These are phyloP conservation scores for Houttuynia cordata DNA, from an alignment of 164 flowering plant species.

Conservation along the genomic window DNA sequence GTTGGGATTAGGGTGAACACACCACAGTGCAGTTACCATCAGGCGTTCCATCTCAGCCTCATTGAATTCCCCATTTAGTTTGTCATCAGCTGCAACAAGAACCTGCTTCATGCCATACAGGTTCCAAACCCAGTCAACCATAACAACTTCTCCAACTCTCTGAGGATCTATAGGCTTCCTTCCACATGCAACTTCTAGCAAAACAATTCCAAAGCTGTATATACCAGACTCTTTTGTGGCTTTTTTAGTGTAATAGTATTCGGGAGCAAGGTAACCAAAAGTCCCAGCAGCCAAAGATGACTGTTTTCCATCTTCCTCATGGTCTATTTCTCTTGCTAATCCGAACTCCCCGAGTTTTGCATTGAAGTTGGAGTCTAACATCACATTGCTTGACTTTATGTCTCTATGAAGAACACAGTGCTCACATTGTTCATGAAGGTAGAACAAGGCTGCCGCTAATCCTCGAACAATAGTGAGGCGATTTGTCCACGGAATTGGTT, in stretches of 20 bases:
- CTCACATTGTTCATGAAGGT: constrained; percentile 37
- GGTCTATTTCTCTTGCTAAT: constrained; percentile 41
- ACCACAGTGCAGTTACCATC: constrained; percentile 54
- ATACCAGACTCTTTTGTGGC: constrained; percentile 82
- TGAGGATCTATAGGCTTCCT: constrained; percentile 65
- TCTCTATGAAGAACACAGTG: constrained; percentile 45
- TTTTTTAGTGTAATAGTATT: constrained; percentile 52
- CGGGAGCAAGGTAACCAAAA: constrained; percentile 88
- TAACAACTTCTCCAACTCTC: constrained; percentile 20
- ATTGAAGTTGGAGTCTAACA: constrained; percentile 22
- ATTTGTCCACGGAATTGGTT: not conserved
- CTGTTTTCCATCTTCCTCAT: constrained; percentile 66
- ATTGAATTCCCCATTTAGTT: constrained; percentile 41
- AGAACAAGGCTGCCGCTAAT: constrained; percentile 16
- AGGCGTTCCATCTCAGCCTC: constrained; percentile 54
- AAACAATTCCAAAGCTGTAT: constrained; percentile 80
- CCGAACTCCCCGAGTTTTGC: constrained; percentile 68
- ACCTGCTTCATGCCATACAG: constrained; percentile 48
- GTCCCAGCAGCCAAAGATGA: constrained; percentile 78
- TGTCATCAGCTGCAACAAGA: constrained; percentile 41
- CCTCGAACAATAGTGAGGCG: constrained; percentile 4
- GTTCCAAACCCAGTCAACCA: constrained; percentile 91
- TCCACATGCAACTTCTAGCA: constrained; percentile 69
- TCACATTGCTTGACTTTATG: constrained; percentile 45
- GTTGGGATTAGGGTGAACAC: constrained; percentile 68